Evolutionary conservation across 1,139 yeast genomes (phyloP), one percentile per base, ranked within the genome.

Genomic region (Saccharomyces hybrid): DNA sequence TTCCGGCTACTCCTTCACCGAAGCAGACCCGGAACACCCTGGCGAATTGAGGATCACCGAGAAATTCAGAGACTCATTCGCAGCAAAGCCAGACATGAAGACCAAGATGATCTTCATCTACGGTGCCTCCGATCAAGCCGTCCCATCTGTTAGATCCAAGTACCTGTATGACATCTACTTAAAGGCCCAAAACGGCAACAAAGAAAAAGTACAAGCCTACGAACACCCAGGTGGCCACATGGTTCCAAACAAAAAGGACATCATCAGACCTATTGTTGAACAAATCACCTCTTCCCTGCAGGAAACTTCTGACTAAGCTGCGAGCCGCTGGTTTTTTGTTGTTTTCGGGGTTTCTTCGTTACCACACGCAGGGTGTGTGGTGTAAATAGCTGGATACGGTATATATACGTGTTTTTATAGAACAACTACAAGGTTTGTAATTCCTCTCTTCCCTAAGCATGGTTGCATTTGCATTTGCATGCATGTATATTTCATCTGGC

Each of bases 181-280:
- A 29, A 56, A 59, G 2, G 78, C 78, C 52, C 52, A 58, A 42
- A 11, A 38, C 19, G 61, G 58, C 3, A 55, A 57, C 29, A 73
- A 73, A 6, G 68, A 67, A 21, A 60, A 65, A 27, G 71, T 75
- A 9, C 78, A 79, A 21, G 67, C 81, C 4, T 76, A 81, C 60
- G 84, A 81, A 62, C 95, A 86, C 66, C 93, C 90, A 9, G 93
- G 95, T 59, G 93, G 95, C 1, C 95, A 86, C 67, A 85, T 84
- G 73, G 90, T 86, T 49, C 95, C 93, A 34, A 86, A 85, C 71
- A 83, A 87, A 42, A 84, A 83, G 68, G 80, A 76, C 57, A 71
- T 78, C 58, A 62, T 78, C 48, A 75, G 70, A 58, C 76, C 76
- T 1, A 62, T 74, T 19, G 76, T 73, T 11, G 76, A 72, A 42